phyloP scores from a whole-genome alignment of 1,284 basidiomycete species.

The Ceratobasidium sp. region DNA sequence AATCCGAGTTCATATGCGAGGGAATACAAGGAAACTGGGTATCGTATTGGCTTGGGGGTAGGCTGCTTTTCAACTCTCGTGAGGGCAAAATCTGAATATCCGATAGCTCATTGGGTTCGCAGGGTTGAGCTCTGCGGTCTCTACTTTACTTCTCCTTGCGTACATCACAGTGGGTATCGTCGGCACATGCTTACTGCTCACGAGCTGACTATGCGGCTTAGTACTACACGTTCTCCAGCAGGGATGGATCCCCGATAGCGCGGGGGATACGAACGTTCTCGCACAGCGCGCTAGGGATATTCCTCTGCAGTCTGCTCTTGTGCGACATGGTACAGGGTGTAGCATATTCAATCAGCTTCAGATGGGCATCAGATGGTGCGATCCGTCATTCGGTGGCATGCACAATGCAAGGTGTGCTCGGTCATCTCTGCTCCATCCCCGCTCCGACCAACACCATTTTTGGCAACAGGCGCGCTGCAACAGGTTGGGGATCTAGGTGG shows the following conservation, averaged over 20 bases:
- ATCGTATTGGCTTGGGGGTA: constrained; percentile 14
- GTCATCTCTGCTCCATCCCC: no score
- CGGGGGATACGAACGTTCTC: constrained; percentile 23
- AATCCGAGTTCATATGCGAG: constrained; percentile 1
- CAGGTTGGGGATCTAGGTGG: constrained; percentile 15
- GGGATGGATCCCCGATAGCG: neutral
- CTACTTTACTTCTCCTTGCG: constrained; percentile 18
- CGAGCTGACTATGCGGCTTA: no score
- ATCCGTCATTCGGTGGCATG: constrained; percentile 15
- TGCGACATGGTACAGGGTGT: constrained; percentile 25
- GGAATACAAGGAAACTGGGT: constrained; percentile 1
- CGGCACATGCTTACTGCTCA: no score
- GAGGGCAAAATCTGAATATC: neutral
- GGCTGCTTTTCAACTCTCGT: neutral
- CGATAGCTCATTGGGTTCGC: constrained; percentile 8
- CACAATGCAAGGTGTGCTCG: constrained; percentile 7
- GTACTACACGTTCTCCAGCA: neutral
- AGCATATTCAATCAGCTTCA: constrained; percentile 24
- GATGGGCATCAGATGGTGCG: constrained; percentile 18
- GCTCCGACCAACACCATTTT: neutral
- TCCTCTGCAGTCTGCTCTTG: constrained; percentile 14
- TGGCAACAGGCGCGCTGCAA: neutral
- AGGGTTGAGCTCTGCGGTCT: constrained; percentile 25
- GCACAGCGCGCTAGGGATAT: constrained; percentile 22
- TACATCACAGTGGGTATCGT: constrained; percentile 12